These are phyloP conservation scores for Thelonectria rubi DNA, from an alignment of 2,329 filamentous ascomycete genomes.

Conservation along the genomic window DNA sequence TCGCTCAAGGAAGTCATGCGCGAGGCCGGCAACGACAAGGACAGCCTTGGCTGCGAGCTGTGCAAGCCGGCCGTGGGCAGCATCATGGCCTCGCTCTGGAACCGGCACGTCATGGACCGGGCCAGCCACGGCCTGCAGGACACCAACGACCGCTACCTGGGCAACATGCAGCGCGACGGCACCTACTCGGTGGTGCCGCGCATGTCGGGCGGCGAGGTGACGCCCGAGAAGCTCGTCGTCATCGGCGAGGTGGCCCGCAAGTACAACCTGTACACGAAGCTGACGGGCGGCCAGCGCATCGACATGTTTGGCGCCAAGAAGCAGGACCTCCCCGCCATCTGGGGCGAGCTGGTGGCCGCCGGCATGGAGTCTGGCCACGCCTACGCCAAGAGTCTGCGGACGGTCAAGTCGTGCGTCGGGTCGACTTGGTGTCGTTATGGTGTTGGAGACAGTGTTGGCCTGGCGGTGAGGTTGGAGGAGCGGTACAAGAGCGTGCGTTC, in stretches of 20 bases:
- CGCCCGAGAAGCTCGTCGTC: conserved; percentile 82
- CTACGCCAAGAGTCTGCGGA: conserved; percentile 87
- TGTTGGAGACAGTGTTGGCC: conserved; percentile 88
- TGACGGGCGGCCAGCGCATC: conserved; percentile 90
- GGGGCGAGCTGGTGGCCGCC: conserved; percentile 80
- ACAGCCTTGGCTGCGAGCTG: conserved; percentile 82
- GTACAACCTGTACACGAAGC: conserved; percentile 87
- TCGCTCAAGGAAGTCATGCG: conserved; percentile 81
- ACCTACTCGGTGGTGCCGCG: conserved; percentile 90
- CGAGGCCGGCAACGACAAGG: conserved; percentile 74
- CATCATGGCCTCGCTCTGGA: conserved; percentile 84
- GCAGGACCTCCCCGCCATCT: conserved; percentile 84
- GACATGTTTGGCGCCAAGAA: conserved; percentile 93
- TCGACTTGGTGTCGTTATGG: conserved; percentile 92
- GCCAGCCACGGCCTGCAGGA: conserved; percentile 81
- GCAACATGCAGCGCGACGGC: conserved; percentile 90
- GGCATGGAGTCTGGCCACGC: conserved; percentile 93
- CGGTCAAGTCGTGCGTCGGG: conserved; percentile 91
- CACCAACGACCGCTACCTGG: conserved; percentile 88
- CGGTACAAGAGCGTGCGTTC: conserved; percentile 90
- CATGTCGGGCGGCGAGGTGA: conserved; percentile 86
- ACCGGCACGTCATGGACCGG: conserved; percentile 80
- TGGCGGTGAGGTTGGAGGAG: conserved; percentile 88
- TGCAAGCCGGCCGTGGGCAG: conserved; percentile 86
- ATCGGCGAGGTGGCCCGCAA: conserved; percentile 87